Evolutionary conservation across 768 basidiomycete genomes (phyloP).

Genomic region (Amanita brunnescens): DNA sequence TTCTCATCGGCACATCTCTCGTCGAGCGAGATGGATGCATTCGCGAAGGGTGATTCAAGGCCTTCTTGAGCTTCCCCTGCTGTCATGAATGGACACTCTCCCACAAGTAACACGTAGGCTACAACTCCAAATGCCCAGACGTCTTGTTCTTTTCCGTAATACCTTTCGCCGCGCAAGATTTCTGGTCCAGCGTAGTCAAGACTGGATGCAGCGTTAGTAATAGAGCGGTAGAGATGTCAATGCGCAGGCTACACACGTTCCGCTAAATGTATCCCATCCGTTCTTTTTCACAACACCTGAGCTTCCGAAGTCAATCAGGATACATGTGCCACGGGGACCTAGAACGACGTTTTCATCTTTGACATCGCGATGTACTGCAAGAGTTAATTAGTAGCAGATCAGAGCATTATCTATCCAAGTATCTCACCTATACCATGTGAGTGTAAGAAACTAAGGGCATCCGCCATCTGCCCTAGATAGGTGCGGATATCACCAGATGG

Average conservation of each 20-base stretch:
- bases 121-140: constrained; percentile 99
- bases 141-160: constrained; percentile 94
- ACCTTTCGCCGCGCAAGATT: constrained; percentile 89
- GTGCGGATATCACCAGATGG: constrained; percentile 65
- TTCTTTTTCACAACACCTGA: constrained; percentile 75
- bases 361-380: constrained; percentile 86
- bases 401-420: not conserved
- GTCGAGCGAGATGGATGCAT: constrained; percentile 67
- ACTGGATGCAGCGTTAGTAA: constrained; percentile 26
- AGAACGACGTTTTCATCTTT: constrained; percentile 96
- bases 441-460: constrained; percentile 85
- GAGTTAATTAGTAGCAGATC: not conserved
- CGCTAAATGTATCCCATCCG: constrained; percentile 90
- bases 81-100: constrained; percentile 88
- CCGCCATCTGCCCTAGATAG: constrained; percentile 90
- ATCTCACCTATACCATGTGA: constrained; percentile 78
- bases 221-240: constrained; percentile 1
- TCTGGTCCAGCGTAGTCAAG: constrained; percentile 95
- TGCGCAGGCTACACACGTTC: constrained; percentile 56
- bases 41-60: constrained; percentile 64
- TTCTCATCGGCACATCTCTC: constrained; percentile 73
- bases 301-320: constrained; percentile 96
- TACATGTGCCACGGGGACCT: constrained; percentile 70
- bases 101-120: constrained; percentile 86
- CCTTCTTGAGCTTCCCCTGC: constrained; percentile 88